Evolutionary conservation across 495 filamentous ascomycete species (phyloP).

Genomic region (Amphirosellinia nigrospora): DNA sequence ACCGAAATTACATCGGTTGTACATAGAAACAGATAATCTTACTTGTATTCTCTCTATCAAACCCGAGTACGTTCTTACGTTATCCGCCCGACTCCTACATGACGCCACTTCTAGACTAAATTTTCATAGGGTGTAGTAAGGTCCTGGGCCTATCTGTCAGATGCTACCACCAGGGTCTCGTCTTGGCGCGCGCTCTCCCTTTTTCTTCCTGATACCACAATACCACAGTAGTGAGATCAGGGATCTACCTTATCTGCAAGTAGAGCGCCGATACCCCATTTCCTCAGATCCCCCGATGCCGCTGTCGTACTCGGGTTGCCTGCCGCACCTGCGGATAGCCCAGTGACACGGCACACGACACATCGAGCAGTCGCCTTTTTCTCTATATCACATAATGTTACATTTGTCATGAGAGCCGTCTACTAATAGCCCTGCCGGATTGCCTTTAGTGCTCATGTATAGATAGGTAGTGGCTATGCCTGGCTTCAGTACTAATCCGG

Average conservation of each 20-base stretch:
- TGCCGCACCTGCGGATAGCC: conserved; percentile 7
- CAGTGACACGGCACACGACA: conserved; percentile 10
- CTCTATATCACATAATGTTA: neutral
- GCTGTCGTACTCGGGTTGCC: conserved; percentile 24
- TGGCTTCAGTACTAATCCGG: neutral
- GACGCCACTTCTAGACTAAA: neutral
- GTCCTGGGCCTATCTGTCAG: conserved; percentile 16
- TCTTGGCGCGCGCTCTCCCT: conserved; percentile 1
- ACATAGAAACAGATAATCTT: neutral
- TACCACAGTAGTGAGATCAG: conserved; percentile 10
- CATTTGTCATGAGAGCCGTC: conserved; percentile 9
- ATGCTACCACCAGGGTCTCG: conserved; percentile 17
- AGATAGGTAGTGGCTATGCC: neutral
- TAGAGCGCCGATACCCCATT: neutral
- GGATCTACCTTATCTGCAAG: conserved; percentile 16
- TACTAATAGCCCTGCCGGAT: neutral
- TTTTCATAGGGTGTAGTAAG: conserved; percentile 14
- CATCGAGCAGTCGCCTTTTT: neutral
- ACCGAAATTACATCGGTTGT: neutral
- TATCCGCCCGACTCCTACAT: conserved; percentile 10
- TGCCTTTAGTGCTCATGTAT: neutral
- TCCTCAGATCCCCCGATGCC: conserved; percentile 15
- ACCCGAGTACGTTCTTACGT: conserved; percentile 17
- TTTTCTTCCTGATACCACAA: neutral
- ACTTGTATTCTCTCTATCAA: neutral